phyloP scores from a whole-genome alignment of 768 basidiomycete genomes.

The Pulveroboletus sp. region DNA sequence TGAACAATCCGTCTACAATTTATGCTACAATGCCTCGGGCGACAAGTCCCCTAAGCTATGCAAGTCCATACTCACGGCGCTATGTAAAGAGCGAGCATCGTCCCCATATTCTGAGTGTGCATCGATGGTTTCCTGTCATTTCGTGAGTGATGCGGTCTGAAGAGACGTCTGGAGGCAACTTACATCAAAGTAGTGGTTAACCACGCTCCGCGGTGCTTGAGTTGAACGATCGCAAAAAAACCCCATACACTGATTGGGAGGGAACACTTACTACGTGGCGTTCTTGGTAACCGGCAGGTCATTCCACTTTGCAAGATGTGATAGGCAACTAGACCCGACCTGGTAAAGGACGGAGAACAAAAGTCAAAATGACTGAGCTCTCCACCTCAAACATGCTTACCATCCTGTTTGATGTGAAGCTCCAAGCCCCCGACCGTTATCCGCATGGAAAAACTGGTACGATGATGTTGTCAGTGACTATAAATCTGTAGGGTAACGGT shows the following conservation, averaged over 20 bases:
- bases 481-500: not conserved
- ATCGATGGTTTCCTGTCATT: conserved; percentile 64
- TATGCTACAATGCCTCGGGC: conserved; percentile 56
- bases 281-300: conserved; percentile 86
- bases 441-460: conserved; percentile 87
- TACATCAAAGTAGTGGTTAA: conserved; percentile 93
- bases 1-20: not conserved
- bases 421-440: conserved; percentile 87
- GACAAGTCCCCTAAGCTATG: conserved; percentile 65
- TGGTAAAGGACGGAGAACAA: conserved; percentile 19
- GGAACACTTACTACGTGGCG: conserved; percentile 74
- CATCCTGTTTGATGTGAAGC: conserved; percentile 99
- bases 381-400: conserved; percentile 36
- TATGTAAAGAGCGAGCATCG: conserved; percentile 57
- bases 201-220: conserved; percentile 79
- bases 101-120: conserved; percentile 70
- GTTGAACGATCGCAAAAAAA: conserved; percentile 3
- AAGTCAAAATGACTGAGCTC: not conserved
- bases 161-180: conserved; percentile 26
- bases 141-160: not conserved
- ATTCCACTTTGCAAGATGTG: conserved; percentile 89
- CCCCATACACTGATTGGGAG: not conserved
- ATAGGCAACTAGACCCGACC: conserved; percentile 87
- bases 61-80: conserved; percentile 54
- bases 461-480: not conserved